Evolutionary conservation across 768 basidiomycete genomes (phyloP), one percentile per base, ranked within the genome.

Genomic region (Mycena galericulata): DNA sequence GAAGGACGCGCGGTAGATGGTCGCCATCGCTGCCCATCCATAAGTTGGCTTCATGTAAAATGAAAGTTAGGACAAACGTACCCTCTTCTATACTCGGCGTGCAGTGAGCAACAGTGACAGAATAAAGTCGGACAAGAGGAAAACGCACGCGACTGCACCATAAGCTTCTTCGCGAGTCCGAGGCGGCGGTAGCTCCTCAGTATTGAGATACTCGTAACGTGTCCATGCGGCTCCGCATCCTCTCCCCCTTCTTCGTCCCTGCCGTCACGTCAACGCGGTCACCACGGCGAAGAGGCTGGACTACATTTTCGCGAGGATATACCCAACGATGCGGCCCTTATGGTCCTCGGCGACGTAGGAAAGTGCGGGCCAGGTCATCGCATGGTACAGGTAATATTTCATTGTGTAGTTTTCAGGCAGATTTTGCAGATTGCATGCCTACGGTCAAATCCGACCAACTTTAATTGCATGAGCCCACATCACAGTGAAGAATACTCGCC

Each of bases 141-240:
- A 54, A 24, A 82, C 95, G 73, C 78, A 98, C 97, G 97, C 67
- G 95, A 95, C 70, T 94, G 94, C 29, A 95, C 73, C 97, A 99
- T 98, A 56, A 99, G 85, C 76, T 95, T 95, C 81, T 98, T 98
- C 51, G 97, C 97, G 6, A 99, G 79, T 22, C 97, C 97, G 34
- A 98, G 83, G 51, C 97, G 87, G 68, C 97, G 87, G 79, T 98
- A 97, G 15, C 95, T 90, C 65, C 97, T 86, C 54, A 99, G 81
- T 9, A 98, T 96, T 3, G 96, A 97, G 78, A 99, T 97, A 20
- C 96, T 98, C 0, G 96, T 99, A 72, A 99, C 96, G 77, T 99
- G 97, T 1, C 97, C 97, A 75, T 96, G 94, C 1, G 91, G 88
- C 47, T 88, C 88, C 45, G 89, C 87, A 36, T 90, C 90, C 72